Evolutionary conservation across 78 protist species (phyloP).

Genomic region (Dictyostelium capitatum): DNA sequence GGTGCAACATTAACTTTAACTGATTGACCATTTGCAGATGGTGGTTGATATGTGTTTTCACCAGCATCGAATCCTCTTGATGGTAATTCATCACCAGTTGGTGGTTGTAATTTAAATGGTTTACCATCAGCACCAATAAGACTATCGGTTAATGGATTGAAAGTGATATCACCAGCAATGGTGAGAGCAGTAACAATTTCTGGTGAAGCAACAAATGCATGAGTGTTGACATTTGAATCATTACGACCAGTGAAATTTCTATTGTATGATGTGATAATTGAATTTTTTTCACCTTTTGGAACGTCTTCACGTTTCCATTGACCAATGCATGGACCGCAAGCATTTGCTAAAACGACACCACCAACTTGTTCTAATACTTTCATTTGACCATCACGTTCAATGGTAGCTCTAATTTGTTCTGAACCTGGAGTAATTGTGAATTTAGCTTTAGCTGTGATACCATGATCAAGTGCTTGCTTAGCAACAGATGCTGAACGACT

Average conservation of each 20-base stretch:
- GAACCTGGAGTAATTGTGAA: constrained; percentile 97
- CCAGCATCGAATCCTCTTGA: constrained; percentile 94
- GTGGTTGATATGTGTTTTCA: constrained; percentile 93
- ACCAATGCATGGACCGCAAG: constrained; percentile 98
- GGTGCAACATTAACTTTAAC: constrained; percentile 92
- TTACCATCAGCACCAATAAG: constrained; percentile 86
- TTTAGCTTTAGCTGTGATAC: constrained; percentile 87
- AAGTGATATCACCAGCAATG: constrained; percentile 92
- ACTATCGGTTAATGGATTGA: constrained; percentile 94
- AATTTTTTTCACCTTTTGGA: constrained; percentile 89
- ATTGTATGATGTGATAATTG: constrained; percentile 97
- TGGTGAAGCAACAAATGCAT: constrained; percentile 97
- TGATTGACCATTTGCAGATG: constrained; percentile 68
- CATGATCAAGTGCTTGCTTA: constrained; percentile 91
- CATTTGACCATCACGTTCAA: constrained; percentile 93
- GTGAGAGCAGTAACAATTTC: constrained; percentile 96
- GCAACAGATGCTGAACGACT: constrained; percentile 91
- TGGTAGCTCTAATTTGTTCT: constrained; percentile 97
- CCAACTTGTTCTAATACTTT: constrained; percentile 88
- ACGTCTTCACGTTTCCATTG: constrained; percentile 97
- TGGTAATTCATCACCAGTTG: constrained; percentile 95
- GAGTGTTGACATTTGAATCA: constrained; percentile 96
- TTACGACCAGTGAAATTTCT: constrained; percentile 96
- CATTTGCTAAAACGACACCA: constrained; percentile 96
- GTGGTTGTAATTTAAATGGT: constrained; percentile 87